Conservation (phyloP, 2,329 filamentous ascomycete genomes). For the Cryphonectria parasitica region DNA sequence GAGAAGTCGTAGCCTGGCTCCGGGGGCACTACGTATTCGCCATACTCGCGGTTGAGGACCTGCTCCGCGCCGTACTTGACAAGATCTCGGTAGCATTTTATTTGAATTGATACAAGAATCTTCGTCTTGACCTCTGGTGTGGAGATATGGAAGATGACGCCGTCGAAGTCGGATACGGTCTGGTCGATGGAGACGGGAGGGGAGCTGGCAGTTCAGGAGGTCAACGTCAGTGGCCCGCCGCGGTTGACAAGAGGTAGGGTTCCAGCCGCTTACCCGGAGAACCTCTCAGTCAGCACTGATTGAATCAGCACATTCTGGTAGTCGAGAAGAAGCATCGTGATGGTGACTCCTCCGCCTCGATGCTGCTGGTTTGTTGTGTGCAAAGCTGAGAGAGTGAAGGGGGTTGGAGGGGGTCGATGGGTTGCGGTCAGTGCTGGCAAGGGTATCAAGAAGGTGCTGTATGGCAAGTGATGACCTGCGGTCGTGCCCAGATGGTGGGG, state of each 20-base stretch:
- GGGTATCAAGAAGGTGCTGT: neutral
- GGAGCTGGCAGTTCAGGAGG: slow-evolving; percentile 59
- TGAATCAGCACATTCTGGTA: slow-evolving; percentile 99
- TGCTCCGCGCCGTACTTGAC: slow-evolving; percentile 90
- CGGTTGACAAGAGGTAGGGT: neutral
- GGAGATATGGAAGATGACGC: slow-evolving; percentile 97
- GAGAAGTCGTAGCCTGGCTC: slow-evolving; percentile 97
- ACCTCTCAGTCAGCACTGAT: slow-evolving; percentile 91
- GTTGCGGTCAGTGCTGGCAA: slow-evolving; percentile 20
- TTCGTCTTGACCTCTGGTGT: slow-evolving; percentile 92
- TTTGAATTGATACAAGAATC: slow-evolving; percentile 91
- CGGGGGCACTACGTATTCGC: slow-evolving; percentile 82
- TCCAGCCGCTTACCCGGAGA: slow-evolving; percentile 71
- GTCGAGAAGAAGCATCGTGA: slow-evolving; percentile 87
- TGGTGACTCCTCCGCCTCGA: slow-evolving; percentile 30
- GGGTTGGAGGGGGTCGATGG: slow-evolving; percentile 11
- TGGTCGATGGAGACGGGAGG: slow-evolving; percentile 91
- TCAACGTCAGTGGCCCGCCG: slow-evolving; percentile 26
- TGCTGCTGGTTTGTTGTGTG: slow-evolving; percentile 18
- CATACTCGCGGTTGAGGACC: slow-evolving; percentile 93
- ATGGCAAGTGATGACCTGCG: slow-evolving; percentile 8
- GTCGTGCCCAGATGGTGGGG: slow-evolving; percentile 12
- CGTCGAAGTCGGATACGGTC: slow-evolving; percentile 98
- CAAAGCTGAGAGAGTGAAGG: neutral
- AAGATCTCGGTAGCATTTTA: slow-evolving; percentile 93